Conservation (phyloP, 495 filamentous ascomycete species). For the Penicillium coffeae region DNA sequence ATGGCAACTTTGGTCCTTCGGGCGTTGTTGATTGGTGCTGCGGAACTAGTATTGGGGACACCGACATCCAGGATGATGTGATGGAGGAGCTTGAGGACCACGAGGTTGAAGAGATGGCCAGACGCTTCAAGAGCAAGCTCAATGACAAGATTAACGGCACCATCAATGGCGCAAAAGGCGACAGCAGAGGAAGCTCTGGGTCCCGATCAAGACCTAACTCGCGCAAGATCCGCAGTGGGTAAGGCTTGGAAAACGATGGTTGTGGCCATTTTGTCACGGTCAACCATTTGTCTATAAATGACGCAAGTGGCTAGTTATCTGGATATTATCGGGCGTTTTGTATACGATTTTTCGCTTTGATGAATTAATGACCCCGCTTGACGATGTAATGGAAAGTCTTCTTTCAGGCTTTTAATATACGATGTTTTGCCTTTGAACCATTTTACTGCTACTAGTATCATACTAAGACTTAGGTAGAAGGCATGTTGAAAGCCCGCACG, state of each 20-base stretch:
- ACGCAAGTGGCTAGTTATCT: no score
- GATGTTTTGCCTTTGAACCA: no score
- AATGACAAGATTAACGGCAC: background rate
- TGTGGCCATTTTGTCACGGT: no score
- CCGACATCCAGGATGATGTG: slow-evolving; percentile 34
- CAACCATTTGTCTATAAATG: no score
- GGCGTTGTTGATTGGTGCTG: slow-evolving; percentile 73
- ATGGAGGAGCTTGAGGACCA: slow-evolving; percentile 20
- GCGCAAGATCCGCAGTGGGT: background rate
- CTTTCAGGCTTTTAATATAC: no score
- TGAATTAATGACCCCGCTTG: no score
- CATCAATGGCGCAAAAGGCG: background rate
- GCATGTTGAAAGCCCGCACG: no score
- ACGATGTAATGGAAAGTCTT: no score
- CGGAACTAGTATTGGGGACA: slow-evolving; percentile 61
- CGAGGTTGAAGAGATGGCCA: slow-evolving; percentile 15
- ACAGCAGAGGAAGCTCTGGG: background rate
- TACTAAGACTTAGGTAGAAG: no score
- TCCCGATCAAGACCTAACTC: background rate
- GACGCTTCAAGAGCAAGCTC: background rate
- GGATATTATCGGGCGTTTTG: no score
- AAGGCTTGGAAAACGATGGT: background rate
- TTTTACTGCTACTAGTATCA: no score
- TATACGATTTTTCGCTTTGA: no score
- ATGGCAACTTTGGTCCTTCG: slow-evolving; percentile 75